A percentile compares a stretch with the other conserved stretches of the same genome.
phyloP scores from a whole-genome alignment of 441 rosid species.

The Theobroma grandiflorum region DNA sequence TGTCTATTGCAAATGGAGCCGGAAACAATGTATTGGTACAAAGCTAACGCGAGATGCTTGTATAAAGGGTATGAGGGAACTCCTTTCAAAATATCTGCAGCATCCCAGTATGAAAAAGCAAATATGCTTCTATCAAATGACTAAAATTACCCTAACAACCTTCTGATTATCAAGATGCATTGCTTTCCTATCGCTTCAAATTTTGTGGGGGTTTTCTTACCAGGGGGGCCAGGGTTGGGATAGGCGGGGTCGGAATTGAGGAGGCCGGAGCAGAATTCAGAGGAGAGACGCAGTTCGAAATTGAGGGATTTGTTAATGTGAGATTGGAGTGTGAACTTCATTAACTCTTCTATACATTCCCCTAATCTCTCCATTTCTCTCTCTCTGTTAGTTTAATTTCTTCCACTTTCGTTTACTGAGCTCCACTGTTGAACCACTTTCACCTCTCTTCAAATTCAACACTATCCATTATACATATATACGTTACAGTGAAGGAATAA shows the following conservation, averaged over 20 bases:
- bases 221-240: slow-evolving; percentile 2
- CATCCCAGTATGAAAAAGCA: slow-evolving; percentile 17
- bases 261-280: slow-evolving; percentile 63
- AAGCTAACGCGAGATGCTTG: slow-evolving; percentile 59
- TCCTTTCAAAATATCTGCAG: slow-evolving; percentile 44
- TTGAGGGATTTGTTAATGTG: slow-evolving; percentile 43
- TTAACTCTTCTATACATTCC: slow-evolving; percentile 54
- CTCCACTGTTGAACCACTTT: too few relatives aligned
- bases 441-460: too few relatives aligned
- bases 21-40: slow-evolving; percentile 50
- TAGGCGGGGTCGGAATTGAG: slow-evolving; percentile 44
- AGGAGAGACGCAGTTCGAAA: slow-evolving; percentile 51
- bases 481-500: too few relatives aligned
- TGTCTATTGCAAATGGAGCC: slow-evolving; percentile 39
- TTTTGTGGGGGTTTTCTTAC: slow-evolving; percentile 1
- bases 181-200: background rate
- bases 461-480: too few relatives aligned
- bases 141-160: background rate
- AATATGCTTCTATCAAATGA: background rate
- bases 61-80: slow-evolving; percentile 56
- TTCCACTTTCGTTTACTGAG: background rate
- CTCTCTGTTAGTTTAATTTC: background rate
- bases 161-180: background rate
- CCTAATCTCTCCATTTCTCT: slow-evolving; percentile 45
- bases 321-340: slow-evolving; percentile 58